Evolutionary conservation across 805 yeast genomes (phyloP), one percentile per base, ranked within the genome.

Genomic region (Helenozyma baotianmanensis): DNA sequence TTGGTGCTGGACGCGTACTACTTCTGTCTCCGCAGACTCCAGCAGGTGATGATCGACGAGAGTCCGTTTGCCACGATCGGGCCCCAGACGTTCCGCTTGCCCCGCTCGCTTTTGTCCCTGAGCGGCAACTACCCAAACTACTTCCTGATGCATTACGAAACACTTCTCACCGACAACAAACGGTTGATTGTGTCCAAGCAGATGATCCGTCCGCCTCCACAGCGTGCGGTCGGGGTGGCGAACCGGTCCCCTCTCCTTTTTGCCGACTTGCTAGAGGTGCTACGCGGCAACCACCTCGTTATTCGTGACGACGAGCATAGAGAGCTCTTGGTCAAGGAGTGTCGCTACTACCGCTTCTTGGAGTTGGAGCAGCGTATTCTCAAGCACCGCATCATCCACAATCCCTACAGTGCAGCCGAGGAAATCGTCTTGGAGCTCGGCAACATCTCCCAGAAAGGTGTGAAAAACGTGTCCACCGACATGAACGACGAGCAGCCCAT

Each of bases 121-220:
- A 68, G 76, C 3, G 96, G 95, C 0, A 87, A 89, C 51, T 53
- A 61, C 28, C 94, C 90, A 9, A 88, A 88, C 56, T 87, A 70
- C 55, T 84, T 88, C 59, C 71, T 82, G 9, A 61, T 86, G 23
- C 72, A 82, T 2, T 70, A 68, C 47, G 72, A 74, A 21, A 62
- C 77, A 1, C 53, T 79, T 14, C 63, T 76, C 38, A 53, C 62
- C 3, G 80, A 78, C 38, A 72, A 78, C 9, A 44, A 47, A 11
- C 36, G 45, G 4, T 35, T 50, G 1, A 65, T 71, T 15, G 62
- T 64, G 13, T 43, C 64, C 9, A 61, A 59, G 32, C 64, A 70
- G 23, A 56, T 80, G 45, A 56, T 82, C 3, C 60, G 96, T 23
- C 96, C 96, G 1, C 95, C 95, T 3, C 86, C 92, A 1, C 72